Conservation (phyloP, 169 alveolate species). For the Haemoproteus tartakovskyi region DNA sequence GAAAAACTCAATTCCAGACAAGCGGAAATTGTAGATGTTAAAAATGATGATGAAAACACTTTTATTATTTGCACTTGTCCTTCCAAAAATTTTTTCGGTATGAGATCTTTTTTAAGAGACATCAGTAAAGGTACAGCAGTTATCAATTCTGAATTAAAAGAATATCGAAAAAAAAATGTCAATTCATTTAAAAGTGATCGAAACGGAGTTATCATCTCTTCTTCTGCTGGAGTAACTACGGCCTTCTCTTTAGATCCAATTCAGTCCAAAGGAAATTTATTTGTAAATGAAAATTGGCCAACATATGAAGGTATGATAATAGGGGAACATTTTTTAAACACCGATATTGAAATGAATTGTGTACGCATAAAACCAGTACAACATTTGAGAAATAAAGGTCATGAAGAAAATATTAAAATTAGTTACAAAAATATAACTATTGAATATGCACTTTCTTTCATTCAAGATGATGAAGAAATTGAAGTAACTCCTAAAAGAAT, state of each 20-base stretch:
- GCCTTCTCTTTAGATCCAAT: slow-evolving; percentile 86
- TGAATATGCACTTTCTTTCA: slow-evolving; percentile 88
- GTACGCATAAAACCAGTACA: slow-evolving; percentile 81
- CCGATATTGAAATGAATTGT: slow-evolving; percentile 85
- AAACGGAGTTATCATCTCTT: slow-evolving; percentile 84
- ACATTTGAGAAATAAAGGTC: slow-evolving; percentile 83
- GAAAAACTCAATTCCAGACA: slow-evolving; percentile 83
- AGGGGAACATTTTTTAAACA: slow-evolving; percentile 81
- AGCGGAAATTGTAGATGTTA: slow-evolving; percentile 67
- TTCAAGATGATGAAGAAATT: slow-evolving; percentile 88
- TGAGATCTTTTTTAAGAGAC: slow-evolving; percentile 78
- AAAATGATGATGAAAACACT: slow-evolving; percentile 57
- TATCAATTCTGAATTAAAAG: slow-evolving; percentile 77
- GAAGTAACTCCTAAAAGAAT: slow-evolving; percentile 93
- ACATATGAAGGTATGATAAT: slow-evolving; percentile 87
- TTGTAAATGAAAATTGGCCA: slow-evolving; percentile 80
- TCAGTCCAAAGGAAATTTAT: slow-evolving; percentile 84
- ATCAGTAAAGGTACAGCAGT: slow-evolving; percentile 85
- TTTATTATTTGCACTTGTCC: slow-evolving; percentile 62
- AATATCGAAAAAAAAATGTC: slow-evolving; percentile 77
- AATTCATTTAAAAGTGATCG: slow-evolving; percentile 69
- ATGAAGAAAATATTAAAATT: slow-evolving; percentile 78
- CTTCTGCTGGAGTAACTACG: slow-evolving; percentile 83
- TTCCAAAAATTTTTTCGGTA: slow-evolving; percentile 77
- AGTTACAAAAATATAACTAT: slow-evolving; percentile 73